Evolutionary conservation across 495 filamentous ascomycete genomes (phyloP), one percentile per base, ranked within the genome.

Genomic region (Penicillium desertorum): DNA sequence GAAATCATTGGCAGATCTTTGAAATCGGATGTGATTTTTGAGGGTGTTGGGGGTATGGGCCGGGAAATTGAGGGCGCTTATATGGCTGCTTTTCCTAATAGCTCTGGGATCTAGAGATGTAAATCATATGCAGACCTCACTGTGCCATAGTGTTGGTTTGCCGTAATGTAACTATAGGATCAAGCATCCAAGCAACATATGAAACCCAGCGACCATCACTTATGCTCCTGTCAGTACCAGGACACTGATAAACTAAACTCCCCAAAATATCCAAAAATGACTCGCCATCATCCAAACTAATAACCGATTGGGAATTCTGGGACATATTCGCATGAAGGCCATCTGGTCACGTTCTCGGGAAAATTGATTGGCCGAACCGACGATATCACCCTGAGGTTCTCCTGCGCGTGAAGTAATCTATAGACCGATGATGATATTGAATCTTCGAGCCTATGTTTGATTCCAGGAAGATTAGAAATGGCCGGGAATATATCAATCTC

Each of bases 1-100:
- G 64, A 72, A 11, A 78, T 46, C 36, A 73, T 54, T 65, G 69
- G 34, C 63, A 68, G 12, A 49, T 79, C 17, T 69, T 65, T 60
- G 76, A 79, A 62, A 34, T 51, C 55, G 2, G 60, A 61, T 52
- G 44, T 58, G 8, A 57, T 68, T 4, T 67, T 67, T 36, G 62
- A 65, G 41, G 62, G 62, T 11, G 59, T 68, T 25, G 57, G 59
- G 12, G 57, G 57, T 11, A 65, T 68, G 62, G 62, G 57, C 0
- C 57, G 49, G 12, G 65, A 68, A 49, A 61, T 68, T 51, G 62
- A 68, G 42, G 54, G 50, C 23, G 54, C 60, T 16, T 63, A 62
- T 44, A 1, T 54, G 43, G 60, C 60, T 46, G 62, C 62, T 12
- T 65, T 63, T 52, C 56, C 54, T n/a, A 51, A 59, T 45, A 37